Evolutionary conservation across 2,329 filamentous ascomycete species (phyloP).

Genomic region (Daldinia eschscholtzii): DNA sequence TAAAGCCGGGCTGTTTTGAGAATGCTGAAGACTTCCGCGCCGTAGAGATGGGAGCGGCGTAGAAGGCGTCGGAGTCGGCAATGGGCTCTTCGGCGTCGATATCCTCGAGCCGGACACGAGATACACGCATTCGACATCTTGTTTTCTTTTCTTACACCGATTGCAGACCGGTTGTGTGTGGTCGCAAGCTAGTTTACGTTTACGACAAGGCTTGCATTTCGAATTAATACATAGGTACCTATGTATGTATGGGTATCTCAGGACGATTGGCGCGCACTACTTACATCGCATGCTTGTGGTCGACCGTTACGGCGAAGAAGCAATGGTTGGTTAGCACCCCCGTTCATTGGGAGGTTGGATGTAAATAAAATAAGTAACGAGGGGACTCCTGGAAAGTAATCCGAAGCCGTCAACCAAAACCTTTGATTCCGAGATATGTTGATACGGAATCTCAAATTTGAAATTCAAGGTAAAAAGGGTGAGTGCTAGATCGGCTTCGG

Average conservation of each 20-base stretch:
- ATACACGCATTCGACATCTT: constrained; percentile 55
- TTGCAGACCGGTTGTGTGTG: constrained; percentile 57
- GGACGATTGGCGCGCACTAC: constrained; percentile 2
- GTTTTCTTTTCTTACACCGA: constrained; percentile 55
- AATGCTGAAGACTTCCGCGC: constrained; percentile 19
- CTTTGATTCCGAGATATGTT: constrained; percentile 16
- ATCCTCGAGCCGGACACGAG: constrained; percentile 38
- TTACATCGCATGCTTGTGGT: constrained; percentile 51
- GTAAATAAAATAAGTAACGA: background rate
- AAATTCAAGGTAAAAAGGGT: background rate
- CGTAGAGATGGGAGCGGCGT: constrained; percentile 12
- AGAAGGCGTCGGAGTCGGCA: constrained; percentile 34
- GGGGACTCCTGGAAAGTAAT: constrained; percentile 1
- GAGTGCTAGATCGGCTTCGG: constrained; percentile 43
- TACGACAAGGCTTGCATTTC: constrained; percentile 56
- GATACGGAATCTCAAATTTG: constrained; percentile 1
- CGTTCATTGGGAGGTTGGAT: constrained; percentile 17
- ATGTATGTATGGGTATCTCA: background rate
- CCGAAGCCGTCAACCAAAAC: constrained; percentile 27
- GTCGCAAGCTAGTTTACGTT: constrained; percentile 60
- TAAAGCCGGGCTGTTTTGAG: constrained; percentile 27
- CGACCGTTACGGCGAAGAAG: constrained; percentile 51
- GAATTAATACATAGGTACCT: constrained; percentile 41
- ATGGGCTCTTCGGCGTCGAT: constrained; percentile 19
- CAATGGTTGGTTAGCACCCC: constrained; percentile 23